Evolutionary conservation across 495 filamentous ascomycete species (phyloP), one percentile per base, ranked within the genome.

Genomic region (Neurospora sublineolata): DNA sequence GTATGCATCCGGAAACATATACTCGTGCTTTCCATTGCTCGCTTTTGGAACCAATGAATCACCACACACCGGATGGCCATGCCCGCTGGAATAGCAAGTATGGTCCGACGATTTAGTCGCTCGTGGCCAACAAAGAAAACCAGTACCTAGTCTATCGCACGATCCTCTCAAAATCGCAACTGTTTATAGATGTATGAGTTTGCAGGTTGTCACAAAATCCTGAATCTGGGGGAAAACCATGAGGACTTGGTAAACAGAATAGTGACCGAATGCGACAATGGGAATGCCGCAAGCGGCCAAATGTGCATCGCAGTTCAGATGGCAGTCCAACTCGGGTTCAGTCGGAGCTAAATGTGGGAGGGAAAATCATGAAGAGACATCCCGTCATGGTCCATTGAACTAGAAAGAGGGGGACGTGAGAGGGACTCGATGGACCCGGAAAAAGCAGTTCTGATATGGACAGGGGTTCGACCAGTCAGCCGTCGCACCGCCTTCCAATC

Each of bases 401-500:
- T n/a, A 46, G 42, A 16, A 40, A 44, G 42, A 20, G 42, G 42
- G 42, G 42, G n/a, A n/a, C n/a, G 46, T 16, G 46, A 58, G 46
- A 60, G 52, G 52, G 52, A 64, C 27, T 64, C 52, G 52, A 60
- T 60, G 52, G 20, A 60, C 23, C 52, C 52, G 52, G 23, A 14
- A 33, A 58, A 64, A 64, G 52, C 52, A 33, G 14, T 18, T 75
- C 71, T 79, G 77, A 79, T 76, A 80, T 76, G 58, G 73, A 67
- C 70, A 52, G 64, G 64, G 68, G 58, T 30, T 52, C 37, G 41
- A 2, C 37, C 73, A n/a, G 73, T 52, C 69, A 52, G 33, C 39
- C 58, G 60, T 68, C 70, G 69, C 69, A 60, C 69, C 41, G 33
- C 6, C 68, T 10, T 46, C 79, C 78, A 80, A 80, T 80, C 39